Conservation (phyloP, 805 yeast genomes). For the Sporopachydermia quercuum region DNA sequence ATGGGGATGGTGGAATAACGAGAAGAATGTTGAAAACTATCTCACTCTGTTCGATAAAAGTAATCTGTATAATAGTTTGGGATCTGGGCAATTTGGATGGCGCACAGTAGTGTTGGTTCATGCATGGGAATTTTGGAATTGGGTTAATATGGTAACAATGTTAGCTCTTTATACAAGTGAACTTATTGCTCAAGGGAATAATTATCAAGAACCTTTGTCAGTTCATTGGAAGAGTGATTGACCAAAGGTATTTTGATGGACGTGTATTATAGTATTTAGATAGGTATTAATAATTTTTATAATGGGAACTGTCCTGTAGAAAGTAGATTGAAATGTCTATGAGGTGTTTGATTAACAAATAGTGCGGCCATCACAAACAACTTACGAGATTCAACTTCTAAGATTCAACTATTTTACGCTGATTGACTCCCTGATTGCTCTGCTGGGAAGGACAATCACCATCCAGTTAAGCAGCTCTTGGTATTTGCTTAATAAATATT, state of each 20-base stretch:
- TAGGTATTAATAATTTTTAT: too few species aligned
- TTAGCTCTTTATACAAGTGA: constrained; percentile 71
- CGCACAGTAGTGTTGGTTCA: constrained; percentile 27
- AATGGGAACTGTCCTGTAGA: too few species aligned
- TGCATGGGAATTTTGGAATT: constrained; percentile 93
- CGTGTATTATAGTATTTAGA: not conserved
- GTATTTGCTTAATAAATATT: too few species aligned
- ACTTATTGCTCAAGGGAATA: constrained; percentile 26
- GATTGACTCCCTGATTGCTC: too few species aligned
- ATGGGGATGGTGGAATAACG: constrained; percentile 38
- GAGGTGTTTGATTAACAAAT: too few species aligned
- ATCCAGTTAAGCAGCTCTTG: too few species aligned
- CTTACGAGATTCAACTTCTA: too few species aligned
- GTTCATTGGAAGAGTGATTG: constrained; percentile 1
- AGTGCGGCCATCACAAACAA: too few species aligned
- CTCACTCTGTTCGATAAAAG: constrained; percentile 1
- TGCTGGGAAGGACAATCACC: too few species aligned
- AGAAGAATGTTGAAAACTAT: constrained; percentile 8
- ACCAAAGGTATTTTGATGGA: not conserved
- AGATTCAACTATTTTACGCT: too few species aligned
- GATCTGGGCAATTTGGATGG: constrained; percentile 5
- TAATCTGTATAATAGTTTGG: not conserved
- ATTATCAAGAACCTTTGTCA: not conserved
- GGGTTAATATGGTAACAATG: constrained; percentile 81
- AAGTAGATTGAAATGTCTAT: too few species aligned